Conservation (phyloP, 257 asterid species). For the Penstemon davidsonii region DNA sequence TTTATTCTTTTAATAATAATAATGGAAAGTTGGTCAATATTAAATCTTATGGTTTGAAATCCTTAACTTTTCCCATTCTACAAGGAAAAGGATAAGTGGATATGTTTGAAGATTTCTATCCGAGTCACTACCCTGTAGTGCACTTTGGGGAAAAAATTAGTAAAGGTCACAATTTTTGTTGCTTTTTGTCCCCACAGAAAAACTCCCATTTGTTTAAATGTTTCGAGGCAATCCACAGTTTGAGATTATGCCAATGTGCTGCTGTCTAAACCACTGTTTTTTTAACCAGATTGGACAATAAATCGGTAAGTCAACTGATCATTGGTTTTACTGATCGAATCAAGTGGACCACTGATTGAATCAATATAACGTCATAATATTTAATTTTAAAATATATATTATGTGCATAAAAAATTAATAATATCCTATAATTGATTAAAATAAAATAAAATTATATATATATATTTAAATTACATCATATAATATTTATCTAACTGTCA, state of each 20-base stretch:
- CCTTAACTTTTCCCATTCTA: constrained; percentile 20
- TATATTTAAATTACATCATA: no score
- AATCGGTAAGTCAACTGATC: no score
- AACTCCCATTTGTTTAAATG: not conserved
- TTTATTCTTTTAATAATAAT: not conserved
- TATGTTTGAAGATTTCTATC: constrained; percentile 49
- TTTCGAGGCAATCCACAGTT: not conserved
- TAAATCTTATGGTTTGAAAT: constrained; percentile 29
- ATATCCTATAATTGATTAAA: no score
- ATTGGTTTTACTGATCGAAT: no score
- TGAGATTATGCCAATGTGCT: constrained; percentile 17
- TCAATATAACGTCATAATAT: no score
- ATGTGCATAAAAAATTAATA: no score
- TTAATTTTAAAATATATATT: no score
- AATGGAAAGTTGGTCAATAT: constrained; percentile 22
- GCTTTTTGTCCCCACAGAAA: constrained; percentile 31
- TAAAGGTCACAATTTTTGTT: constrained; percentile 13
- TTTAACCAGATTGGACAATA: no score
- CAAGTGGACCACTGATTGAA: no score
- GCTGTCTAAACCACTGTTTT: not conserved
- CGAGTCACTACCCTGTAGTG: constrained; percentile 43
- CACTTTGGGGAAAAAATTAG: constrained; percentile 25
- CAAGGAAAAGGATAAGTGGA: constrained; percentile 40
- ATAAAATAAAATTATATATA: no score
- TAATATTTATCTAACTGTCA: no score